Conservation (phyloP, 352 stramenopile genomes). For the Pythium utonaiense region DNA sequence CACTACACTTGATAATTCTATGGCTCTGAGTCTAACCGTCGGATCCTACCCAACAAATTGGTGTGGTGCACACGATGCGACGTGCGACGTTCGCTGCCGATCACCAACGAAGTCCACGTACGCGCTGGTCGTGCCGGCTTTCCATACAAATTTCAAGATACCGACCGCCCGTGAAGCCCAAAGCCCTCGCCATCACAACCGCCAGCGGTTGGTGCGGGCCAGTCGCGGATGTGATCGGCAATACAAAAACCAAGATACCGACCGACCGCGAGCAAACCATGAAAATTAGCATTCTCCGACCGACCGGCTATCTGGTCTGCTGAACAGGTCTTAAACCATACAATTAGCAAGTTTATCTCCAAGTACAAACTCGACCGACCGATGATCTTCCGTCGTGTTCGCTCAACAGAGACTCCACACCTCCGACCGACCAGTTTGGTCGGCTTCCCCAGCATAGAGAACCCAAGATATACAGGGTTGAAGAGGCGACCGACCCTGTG, state of each 20-base stretch:
- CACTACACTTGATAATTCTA: neutral
- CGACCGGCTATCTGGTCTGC: neutral
- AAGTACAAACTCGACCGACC: constrained; percentile 19
- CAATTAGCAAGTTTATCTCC: neutral
- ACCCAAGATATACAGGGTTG: neutral
- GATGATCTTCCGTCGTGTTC: constrained; percentile 21
- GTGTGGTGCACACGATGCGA: constrained; percentile 10
- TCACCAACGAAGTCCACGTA: constrained; percentile 17
- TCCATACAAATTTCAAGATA: constrained; percentile 7
- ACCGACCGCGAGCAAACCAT: constrained; percentile 1
- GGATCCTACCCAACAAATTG: no score
- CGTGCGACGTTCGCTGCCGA: no score
- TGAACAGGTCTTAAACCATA: neutral
- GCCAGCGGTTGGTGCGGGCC: constrained; percentile 2
- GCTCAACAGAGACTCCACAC: constrained; percentile 8
- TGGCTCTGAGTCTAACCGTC: no score
- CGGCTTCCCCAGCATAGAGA: neutral
- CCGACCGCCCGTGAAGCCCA: constrained; percentile 9
- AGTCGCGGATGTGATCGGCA: neutral
- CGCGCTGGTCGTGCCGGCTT: neutral
- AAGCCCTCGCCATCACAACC: constrained; percentile 7
- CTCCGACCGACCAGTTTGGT: constrained; percentile 7
- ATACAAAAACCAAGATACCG: constrained; percentile 13
- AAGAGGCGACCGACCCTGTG: neutral
- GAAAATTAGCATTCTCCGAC: constrained; percentile 9